Conservation (phyloP, 1,284 basidiomycete species). For the Cryptococcus sp. region DNA sequence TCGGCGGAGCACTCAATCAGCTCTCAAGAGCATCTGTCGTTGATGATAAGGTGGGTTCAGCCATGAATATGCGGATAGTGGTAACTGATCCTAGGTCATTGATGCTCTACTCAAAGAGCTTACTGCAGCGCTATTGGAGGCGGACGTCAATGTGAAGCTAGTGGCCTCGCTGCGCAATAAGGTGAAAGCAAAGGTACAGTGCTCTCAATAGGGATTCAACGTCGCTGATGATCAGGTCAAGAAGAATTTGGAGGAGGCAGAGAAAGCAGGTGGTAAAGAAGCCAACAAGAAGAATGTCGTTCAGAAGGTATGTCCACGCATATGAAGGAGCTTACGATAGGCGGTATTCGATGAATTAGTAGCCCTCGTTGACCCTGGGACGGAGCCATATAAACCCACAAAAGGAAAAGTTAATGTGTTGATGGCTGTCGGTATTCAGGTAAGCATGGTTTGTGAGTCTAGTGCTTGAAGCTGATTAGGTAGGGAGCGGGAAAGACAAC, state of each 20-base stretch:
- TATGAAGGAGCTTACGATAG: slow-evolving; percentile 50
- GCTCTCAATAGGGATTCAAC: not conserved
- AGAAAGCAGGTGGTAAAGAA: slow-evolving; percentile 73
- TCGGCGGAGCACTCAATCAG: slow-evolving; percentile 89
- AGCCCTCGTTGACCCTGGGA: slow-evolving; percentile 86
- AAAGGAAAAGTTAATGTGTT: slow-evolving; percentile 93
- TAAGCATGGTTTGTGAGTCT: slow-evolving; percentile 37
- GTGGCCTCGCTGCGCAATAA: slow-evolving; percentile 82
- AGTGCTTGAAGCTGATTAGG: slow-evolving; percentile 1
- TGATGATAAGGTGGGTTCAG: slow-evolving; percentile 71
- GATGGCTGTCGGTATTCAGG: slow-evolving; percentile 96
- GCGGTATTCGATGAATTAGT: slow-evolving; percentile 97
- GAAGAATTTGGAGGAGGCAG: slow-evolving; percentile 55
- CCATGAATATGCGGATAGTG: not conserved
- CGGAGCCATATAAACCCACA: slow-evolving; percentile 91
- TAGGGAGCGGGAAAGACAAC: slow-evolving; percentile 98
- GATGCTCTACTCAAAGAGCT: slow-evolving; percentile 94
- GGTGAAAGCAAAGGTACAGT: slow-evolving; percentile 81
- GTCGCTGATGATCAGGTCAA: slow-evolving; percentile 31
- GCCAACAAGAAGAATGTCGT: slow-evolving; percentile 77
- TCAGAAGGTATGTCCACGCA: slow-evolving; percentile 65
- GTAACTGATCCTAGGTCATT: slow-evolving; percentile 61
- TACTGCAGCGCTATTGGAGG: slow-evolving; percentile 86
- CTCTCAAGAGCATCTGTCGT: slow-evolving; percentile 79
- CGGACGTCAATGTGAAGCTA: slow-evolving; percentile 97